Evolutionary conservation across 148 eudicot genomes (phyloP).

Genomic region (Dysphania ambrosioides): DNA sequence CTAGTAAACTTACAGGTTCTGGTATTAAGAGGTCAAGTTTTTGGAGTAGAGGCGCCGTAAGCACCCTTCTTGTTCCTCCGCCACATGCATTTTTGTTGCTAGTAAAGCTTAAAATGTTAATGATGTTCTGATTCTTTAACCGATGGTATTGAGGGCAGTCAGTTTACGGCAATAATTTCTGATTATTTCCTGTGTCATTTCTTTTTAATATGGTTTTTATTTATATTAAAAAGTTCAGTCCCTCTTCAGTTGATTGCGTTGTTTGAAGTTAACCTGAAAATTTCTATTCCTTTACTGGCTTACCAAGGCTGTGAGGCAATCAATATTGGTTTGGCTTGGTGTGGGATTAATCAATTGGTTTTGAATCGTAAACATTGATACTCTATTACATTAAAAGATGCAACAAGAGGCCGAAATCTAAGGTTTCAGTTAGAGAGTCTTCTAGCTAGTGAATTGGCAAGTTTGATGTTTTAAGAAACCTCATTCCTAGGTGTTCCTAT

Average conservation of each 20-base stretch:
- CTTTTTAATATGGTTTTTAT: background rate
- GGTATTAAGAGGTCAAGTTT: conserved; percentile 63
- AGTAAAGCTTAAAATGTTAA: background rate
- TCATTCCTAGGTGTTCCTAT: no score
- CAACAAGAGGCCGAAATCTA: background rate
- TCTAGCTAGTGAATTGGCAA: background rate
- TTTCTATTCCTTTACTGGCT: background rate
- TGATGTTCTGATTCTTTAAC: background rate
- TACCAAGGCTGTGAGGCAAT: background rate
- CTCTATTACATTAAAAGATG: background rate
- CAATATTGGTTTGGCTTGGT: background rate
- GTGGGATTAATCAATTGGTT: background rate
- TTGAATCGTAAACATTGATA: background rate
- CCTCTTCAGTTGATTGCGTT: background rate
- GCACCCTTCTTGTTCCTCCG: conserved; percentile 25
- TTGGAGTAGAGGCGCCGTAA: conserved; percentile 84
- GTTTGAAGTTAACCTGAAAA: background rate
- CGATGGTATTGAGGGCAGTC: background rate
- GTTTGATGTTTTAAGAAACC: no score
- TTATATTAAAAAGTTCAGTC: background rate
- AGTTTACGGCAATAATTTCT: background rate
- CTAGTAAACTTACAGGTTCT: conserved; percentile 46
- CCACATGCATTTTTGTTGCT: background rate
- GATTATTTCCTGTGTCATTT: background rate
- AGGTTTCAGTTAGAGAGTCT: background rate